phyloP scores from a whole-genome alignment of 2,329 filamentous ascomycete genomes.

The Juglanconis oblonga region DNA sequence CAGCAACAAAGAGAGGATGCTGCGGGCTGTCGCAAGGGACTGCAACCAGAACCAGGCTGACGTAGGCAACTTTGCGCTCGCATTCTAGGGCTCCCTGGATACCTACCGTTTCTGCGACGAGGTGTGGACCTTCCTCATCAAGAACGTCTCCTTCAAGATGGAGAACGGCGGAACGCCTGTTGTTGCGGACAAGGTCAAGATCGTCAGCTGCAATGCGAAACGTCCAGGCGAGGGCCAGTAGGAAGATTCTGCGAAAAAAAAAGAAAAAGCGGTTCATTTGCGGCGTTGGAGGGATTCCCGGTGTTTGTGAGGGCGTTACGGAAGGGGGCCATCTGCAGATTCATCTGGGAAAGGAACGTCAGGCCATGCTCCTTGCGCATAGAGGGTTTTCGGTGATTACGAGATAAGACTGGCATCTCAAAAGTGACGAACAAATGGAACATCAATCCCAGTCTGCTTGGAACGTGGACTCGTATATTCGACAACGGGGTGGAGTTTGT shows the following conservation, averaged over 20 bases:
- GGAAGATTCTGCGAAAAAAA: neutral
- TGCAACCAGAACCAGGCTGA: conserved; percentile 2
- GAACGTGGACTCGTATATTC: neutral
- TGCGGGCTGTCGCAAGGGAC: neutral
- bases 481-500: neutral
- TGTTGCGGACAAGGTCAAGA: conserved; percentile 90
- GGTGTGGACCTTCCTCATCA: conserved; percentile 99
- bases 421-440: neutral
- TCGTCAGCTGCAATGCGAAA: conserved; percentile 96
- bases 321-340: neutral
- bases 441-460: neutral
- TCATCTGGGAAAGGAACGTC: neutral
- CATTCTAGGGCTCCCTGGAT: conserved; percentile 80
- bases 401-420: neutral
- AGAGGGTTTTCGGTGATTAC: neutral
- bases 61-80: conserved; percentile 18
- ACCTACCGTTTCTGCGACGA: conserved; percentile 99
- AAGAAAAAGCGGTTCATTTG: neutral
- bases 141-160: conserved; percentile 98
- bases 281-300: neutral
- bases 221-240: conserved; percentile 43
- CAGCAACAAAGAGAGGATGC: neutral
- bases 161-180: conserved; percentile 73
- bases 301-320: neutral
- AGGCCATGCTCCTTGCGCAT: neutral